Conservation (phyloP, 2,329 filamentous ascomycete species). For the Cadophora gregata region DNA sequence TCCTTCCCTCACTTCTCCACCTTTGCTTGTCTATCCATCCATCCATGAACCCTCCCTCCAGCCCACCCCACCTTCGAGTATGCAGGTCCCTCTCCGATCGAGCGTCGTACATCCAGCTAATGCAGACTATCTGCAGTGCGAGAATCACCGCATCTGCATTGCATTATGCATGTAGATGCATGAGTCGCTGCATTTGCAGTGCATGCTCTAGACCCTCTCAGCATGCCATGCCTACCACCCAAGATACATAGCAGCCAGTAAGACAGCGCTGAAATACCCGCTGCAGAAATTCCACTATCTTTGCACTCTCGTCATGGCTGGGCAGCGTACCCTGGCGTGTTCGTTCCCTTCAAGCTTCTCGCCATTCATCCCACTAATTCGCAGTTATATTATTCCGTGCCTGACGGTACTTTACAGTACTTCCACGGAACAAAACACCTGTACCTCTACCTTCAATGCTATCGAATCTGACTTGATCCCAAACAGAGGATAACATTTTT, state of each 20-base stretch:
- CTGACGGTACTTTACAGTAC: background rate
- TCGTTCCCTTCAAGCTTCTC: background rate
- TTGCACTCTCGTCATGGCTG: background rate
- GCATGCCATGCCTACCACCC: background rate
- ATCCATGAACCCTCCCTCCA: background rate
- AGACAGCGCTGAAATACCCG: background rate
- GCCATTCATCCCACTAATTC: background rate
- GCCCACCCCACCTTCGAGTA: slow-evolving; percentile 8
- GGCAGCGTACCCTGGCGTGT: background rate
- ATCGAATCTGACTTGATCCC: background rate
- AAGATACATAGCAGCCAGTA: background rate
- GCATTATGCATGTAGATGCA: slow-evolving; percentile 17
- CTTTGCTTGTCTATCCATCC: background rate
- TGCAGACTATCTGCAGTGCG: background rate
- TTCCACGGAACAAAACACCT: too few relatives aligned
- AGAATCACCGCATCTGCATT: background rate
- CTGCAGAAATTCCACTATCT: background rate
- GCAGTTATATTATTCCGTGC: slow-evolving; percentile 5
- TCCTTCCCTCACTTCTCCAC: background rate
- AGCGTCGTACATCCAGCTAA: slow-evolving; percentile 18
- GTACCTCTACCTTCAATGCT: background rate
- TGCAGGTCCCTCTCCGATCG: slow-evolving; percentile 27
- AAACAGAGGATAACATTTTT: too few relatives aligned
- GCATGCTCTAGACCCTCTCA: background rate
- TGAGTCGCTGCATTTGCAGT: slow-evolving; percentile 15